Percentiles rank a stretch among this genome's conserved stretches.
These are phyloP conservation scores for Tuber microsphaerosporum DNA, from an alignment of 495 filamentous ascomycete species.

Conservation along the genomic window DNA sequence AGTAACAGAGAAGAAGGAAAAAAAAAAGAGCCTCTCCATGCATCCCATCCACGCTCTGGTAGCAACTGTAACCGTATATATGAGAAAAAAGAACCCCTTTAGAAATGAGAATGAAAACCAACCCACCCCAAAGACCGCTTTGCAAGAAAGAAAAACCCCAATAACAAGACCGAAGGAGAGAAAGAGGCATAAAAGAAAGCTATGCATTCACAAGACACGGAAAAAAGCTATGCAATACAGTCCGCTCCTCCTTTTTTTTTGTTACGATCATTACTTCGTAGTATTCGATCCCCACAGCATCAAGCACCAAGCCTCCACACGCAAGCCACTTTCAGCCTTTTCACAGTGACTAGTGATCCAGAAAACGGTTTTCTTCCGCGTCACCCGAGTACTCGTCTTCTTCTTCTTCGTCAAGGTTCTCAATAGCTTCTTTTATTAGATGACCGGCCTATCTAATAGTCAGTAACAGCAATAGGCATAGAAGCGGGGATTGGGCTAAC, in stretches of 20 bases:
- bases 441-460: slow-evolving; percentile 61
- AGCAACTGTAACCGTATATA: background rate
- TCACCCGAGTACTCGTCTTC: slow-evolving; percentile 56
- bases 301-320: slow-evolving; percentile 6
- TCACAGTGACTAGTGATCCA: slow-evolving; percentile 29
- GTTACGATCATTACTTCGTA: slow-evolving; percentile 1
- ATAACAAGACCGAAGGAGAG: slow-evolving; percentile 37
- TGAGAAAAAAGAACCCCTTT: slow-evolving; percentile 31
- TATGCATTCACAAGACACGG: slow-evolving; percentile 5
- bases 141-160: slow-evolving; percentile 33
- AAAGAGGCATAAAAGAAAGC: slow-evolving; percentile 37
- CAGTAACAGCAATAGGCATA: slow-evolving; percentile 20
- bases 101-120: slow-evolving; percentile 26
- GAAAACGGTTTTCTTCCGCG: slow-evolving; percentile 39
- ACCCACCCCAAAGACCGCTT: slow-evolving; percentile 39
- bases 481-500: slow-evolving; percentile 49
- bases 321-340: slow-evolving; percentile 10
- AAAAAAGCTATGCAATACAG: slow-evolving; percentile 13
- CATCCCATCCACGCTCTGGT: slow-evolving; percentile 5
- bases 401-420: slow-evolving; percentile 76
- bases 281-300: slow-evolving; percentile 15
- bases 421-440: slow-evolving; percentile 89
- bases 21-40: slow-evolving; percentile 40
- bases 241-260: slow-evolving; percentile 2
- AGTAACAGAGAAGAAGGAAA: slow-evolving; percentile 9